A percentile compares a stretch with the other conserved stretches of the same genome.
phyloP scores from a whole-genome alignment of 1,284 basidiomycete species.

The Cutaneotrichosporon sp. region DNA sequence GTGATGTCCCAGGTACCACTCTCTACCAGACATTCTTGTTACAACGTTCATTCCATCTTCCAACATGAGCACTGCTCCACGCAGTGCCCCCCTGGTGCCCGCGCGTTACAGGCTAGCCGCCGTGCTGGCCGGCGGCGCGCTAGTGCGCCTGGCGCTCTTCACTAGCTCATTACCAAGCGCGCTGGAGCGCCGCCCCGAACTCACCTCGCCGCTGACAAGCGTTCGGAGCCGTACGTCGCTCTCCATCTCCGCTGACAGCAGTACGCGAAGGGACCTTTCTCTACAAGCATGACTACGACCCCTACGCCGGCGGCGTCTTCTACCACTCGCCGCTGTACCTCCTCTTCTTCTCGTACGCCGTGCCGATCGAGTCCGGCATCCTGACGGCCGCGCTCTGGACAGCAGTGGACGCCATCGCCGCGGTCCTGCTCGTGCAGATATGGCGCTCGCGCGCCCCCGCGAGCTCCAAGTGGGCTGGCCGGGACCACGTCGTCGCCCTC shows the following conservation, averaged over 20 bases:
- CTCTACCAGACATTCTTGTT: neutral
- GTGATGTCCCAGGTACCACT: neutral
- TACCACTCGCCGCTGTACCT: constrained; percentile 82
- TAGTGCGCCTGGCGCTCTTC: constrained; percentile 38
- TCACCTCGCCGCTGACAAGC: constrained; percentile 79
- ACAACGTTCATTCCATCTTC: neutral
- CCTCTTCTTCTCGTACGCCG: constrained; percentile 67
- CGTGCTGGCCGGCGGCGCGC: constrained; percentile 13
- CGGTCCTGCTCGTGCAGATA: constrained; percentile 60
- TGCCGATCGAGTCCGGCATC: constrained; percentile 59
- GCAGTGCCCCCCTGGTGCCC: neutral
- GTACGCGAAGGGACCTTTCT: constrained; percentile 86
- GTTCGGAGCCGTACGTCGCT: constrained; percentile 55
- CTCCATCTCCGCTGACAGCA: constrained; percentile 42
- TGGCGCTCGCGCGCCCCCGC: constrained; percentile 13
- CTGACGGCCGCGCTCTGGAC: constrained; percentile 69
- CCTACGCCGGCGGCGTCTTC: constrained; percentile 80
- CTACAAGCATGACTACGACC: constrained; percentile 69
- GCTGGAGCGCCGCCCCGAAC: constrained; percentile 62
- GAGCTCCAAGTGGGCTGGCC: neutral
- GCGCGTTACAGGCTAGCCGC: neutral
- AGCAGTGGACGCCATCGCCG: constrained; percentile 64
- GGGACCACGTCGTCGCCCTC: constrained; percentile 56
- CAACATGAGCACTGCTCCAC: neutral
- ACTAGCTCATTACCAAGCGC: constrained; percentile 31